Conservation (phyloP, 345 rosid genomes). For the Rhodomyrtus tomentosa region DNA sequence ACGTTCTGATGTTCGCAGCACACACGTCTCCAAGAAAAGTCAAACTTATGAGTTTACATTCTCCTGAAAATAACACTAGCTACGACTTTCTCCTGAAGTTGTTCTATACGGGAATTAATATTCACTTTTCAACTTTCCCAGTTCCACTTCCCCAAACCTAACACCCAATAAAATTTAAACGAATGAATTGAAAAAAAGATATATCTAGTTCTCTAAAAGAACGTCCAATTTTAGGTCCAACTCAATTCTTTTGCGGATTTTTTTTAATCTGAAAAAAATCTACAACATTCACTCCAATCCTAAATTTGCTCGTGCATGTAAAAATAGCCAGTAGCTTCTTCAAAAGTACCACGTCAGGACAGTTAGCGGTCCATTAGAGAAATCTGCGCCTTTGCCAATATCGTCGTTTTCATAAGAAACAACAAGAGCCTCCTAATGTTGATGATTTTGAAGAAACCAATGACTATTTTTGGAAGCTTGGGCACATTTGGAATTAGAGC, state of each 20-base stretch:
- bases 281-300: background rate
- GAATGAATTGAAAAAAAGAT: background rate
- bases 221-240: background rate
- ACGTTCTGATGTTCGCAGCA: background rate
- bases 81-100: background rate
- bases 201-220: background rate
- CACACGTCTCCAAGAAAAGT: background rate
- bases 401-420: background rate
- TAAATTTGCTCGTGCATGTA: fast-evolving
- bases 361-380: no score
- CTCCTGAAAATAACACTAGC: background rate
- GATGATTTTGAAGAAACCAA: background rate
- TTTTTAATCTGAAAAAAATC: background rate
- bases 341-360: background rate
- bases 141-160: background rate
- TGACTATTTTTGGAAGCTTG: background rate
- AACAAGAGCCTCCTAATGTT: background rate
- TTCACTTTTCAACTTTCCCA: background rate
- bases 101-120: background rate
- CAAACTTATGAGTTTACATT: background rate
- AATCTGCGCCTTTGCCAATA: background rate
- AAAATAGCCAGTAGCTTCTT: background rate
- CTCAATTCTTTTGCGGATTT: background rate
- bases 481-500: background rate
- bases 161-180: background rate